Evolutionary conservation across 1,284 basidiomycete species (phyloP).

Genomic region (Salmacisia buchloeana): DNA sequence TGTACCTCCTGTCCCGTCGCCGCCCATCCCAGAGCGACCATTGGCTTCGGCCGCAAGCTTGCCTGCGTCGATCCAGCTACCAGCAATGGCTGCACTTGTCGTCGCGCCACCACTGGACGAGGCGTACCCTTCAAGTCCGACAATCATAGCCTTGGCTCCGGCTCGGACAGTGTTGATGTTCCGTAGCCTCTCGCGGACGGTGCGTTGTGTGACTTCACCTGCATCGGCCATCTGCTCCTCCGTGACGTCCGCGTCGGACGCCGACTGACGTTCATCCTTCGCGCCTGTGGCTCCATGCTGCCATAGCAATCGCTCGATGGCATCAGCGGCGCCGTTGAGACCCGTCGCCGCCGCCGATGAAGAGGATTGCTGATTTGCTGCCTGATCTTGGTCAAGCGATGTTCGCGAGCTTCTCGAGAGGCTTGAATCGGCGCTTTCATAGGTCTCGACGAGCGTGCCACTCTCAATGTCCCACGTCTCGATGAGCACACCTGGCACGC

Average conservation of each 20-base stretch:
- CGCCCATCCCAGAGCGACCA: neutral
- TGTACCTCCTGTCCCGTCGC: neutral
- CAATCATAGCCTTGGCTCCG: conserved; percentile 29
- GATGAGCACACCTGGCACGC: conserved; percentile 23
- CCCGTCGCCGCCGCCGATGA: too few relatives aligned
- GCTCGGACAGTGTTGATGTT: conserved; percentile 2
- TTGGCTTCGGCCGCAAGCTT: conserved; percentile 19
- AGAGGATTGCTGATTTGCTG: conserved; percentile 15
- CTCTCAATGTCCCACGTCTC: conserved; percentile 49
- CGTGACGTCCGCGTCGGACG: conserved; percentile 7
- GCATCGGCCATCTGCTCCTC: conserved; percentile 10
- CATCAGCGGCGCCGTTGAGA: conserved; percentile 25
- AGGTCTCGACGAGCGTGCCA: conserved; percentile 49
- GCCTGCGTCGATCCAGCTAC: conserved; percentile 41
- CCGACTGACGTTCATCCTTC: neutral
- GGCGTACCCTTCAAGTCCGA: conserved; percentile 35
- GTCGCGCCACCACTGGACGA: conserved; percentile 12
- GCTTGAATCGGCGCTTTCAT: conserved; percentile 18
- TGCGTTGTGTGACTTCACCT: neutral
- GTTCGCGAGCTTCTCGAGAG: neutral
- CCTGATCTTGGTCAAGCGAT: conserved; percentile 4
- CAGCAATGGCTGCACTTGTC: conserved; percentile 18
- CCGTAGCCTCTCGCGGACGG: neutral
- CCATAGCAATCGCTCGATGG: conserved; percentile 32
- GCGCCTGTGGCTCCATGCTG: conserved; percentile 7